Percentiles rank a stretch among this genome's conserved stretches.
These are phyloP conservation scores for Rhexocercosporidium sp. DNA, from an alignment of 2,329 filamentous ascomycete genomes.

Conservation along the genomic window DNA sequence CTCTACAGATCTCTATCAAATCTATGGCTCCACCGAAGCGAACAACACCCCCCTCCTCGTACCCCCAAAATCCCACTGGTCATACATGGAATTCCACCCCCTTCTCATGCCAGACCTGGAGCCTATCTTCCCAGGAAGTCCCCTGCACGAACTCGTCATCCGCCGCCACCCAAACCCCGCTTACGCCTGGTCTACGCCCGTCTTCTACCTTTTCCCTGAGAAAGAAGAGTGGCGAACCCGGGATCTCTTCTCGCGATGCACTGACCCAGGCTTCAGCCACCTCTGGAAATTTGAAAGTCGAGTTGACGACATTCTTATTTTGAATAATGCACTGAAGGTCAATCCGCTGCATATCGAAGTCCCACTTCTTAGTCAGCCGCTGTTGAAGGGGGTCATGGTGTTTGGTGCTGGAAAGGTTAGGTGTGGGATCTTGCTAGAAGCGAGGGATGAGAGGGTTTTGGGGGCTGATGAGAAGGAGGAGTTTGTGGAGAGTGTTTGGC, in stretches of 20 bases:
- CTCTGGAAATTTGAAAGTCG: slow-evolving; percentile 45
- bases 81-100: slow-evolving; percentile 42
- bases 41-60: slow-evolving; percentile 30
- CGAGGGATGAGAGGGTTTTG: neutral
- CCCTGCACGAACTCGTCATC: slow-evolving; percentile 44
- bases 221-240: slow-evolving; percentile 49
- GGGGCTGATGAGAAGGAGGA: slow-evolving; percentile 1
- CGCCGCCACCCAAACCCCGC: slow-evolving; percentile 37
- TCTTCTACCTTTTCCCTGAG: slow-evolving; percentile 50
- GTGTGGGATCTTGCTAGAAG: slow-evolving; percentile 30
- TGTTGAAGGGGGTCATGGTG: slow-evolving; percentile 43
- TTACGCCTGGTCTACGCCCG: slow-evolving; percentile 36
- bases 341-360: slow-evolving; percentile 50
- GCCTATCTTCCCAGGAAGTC: slow-evolving; percentile 1
- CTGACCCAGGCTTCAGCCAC: slow-evolving; percentile 25
- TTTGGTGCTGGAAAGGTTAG: slow-evolving; percentile 41
- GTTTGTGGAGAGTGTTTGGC: slow-evolving; percentile 27
- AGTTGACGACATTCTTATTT: slow-evolving; percentile 50
- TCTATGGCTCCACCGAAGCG: slow-evolving; percentile 44
- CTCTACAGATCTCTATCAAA: slow-evolving; percentile 32
- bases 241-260: slow-evolving; percentile 44
- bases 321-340: slow-evolving; percentile 52
- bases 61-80: slow-evolving; percentile 41
- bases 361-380: slow-evolving; percentile 42
- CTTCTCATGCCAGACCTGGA: slow-evolving; percentile 31